phyloP scores from a whole-genome alignment of 257 asterid species.

The Mitragyna speciosa region DNA sequence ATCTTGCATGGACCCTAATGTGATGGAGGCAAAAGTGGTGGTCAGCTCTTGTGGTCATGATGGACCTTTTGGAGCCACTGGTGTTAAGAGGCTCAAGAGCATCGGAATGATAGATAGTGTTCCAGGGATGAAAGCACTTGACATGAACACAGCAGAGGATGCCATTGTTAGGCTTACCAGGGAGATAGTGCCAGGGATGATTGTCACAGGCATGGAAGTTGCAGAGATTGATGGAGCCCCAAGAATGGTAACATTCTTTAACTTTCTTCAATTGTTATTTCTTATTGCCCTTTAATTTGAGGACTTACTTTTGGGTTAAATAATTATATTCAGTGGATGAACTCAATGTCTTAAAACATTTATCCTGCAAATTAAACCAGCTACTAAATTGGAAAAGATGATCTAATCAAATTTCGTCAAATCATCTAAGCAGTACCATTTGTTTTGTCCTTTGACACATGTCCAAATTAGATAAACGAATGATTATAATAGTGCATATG shows the following conservation, averaged over 20 bases:
- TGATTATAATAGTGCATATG: background rate
- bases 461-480: background rate
- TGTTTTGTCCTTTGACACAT: background rate
- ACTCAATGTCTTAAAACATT: background rate
- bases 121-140: conserved; percentile 94
- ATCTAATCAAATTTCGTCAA: background rate
- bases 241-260: conserved; percentile 56
- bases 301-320: no score
- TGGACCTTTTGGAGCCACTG: conserved; percentile 95
- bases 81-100: conserved; percentile 80
- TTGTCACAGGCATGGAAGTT: conserved; percentile 95
- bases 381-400: no score
- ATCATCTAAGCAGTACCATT: background rate
- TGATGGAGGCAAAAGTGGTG: conserved; percentile 83
- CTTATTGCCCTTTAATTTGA: background rate
- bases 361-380: background rate
- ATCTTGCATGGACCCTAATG: conserved; percentile 95
- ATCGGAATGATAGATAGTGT: conserved; percentile 87
- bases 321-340: no score
- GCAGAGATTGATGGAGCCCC: conserved; percentile 95
- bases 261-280: background rate
- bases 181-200: conserved; percentile 93
- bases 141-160: conserved; percentile 92
- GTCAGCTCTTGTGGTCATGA: conserved; percentile 97
- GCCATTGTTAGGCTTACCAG: conserved; percentile 83